Base-by-base conservation (phyloP, 2,329 filamentous ascomycete species). In the Pyricularia sp. region DNA sequence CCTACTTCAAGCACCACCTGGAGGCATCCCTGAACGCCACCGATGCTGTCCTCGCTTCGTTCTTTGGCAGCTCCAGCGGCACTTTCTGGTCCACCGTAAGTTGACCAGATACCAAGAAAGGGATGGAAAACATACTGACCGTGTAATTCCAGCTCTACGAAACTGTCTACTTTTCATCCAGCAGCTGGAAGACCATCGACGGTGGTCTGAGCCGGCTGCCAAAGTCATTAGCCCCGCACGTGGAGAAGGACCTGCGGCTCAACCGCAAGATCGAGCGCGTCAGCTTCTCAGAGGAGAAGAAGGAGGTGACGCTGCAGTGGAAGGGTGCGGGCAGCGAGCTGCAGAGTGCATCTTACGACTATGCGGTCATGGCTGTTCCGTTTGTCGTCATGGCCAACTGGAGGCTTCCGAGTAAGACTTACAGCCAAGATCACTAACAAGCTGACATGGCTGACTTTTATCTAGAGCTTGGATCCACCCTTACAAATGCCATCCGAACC, bases 361-460 rank as follows among this genome's bases (percentile, higher is more conserved):
- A 91, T 75, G 85, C 86, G n/a, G 80, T 92, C 20, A 81, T 91
- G 10, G 82, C 88, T 0, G 84, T 85, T 0, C 89, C 89, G 0
- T 91, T 92, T 77, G 84, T 85, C 65, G 85, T 87, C 68, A 85
- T 91, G 59, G 82, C 88, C 42, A 81, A 85, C 28, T 90, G 88
- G 87, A 79, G 85, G 3, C 79, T 91, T 14, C 33, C 59, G 3
- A 50, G 42, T 50, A 50, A 1, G 42, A n/a, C 42, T 10, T n/a
- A n/a, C n/a, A n/a, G n/a, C n/a, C n/a, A n/a, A n/a, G n/a, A n/a
- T n/a, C n/a, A n/a, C n/a, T n/a, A 42, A 10, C 36, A 42, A 17
- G 7, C 42, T 50, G 20, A 50, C 17, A 20, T 50, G 4, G n/a
- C 17, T 7, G 10, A 11, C 9, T 50, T 50, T 50, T 7, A 10